These are phyloP conservation scores for Carex kokanica DNA, from an alignment of 176 grass and related monocot species.

Conservation along the genomic window DNA sequence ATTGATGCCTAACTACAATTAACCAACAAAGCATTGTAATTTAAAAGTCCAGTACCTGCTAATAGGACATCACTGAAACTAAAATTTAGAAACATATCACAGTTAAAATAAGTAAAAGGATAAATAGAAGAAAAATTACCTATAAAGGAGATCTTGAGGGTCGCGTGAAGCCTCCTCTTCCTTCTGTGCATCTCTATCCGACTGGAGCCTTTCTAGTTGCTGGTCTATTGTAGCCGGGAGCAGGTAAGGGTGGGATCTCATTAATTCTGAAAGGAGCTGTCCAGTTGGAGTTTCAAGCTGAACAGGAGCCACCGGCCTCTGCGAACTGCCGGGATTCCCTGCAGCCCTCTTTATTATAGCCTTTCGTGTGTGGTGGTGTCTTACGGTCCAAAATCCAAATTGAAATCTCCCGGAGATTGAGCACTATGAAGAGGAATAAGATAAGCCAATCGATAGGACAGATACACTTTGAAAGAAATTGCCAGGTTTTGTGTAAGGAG, in stretches of 20 bases:
- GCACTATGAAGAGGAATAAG: not conserved
- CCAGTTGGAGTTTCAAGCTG: conserved; percentile 82
- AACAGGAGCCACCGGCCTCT: conserved; percentile 56
- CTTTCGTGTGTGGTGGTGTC: not conserved
- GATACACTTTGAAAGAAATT: not conserved
- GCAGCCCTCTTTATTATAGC: conserved; percentile 44
- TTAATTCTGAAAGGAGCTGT: conserved; percentile 79
- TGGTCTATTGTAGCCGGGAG: conserved; percentile 78
- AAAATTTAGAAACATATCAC: not conserved
- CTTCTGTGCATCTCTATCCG: conserved; percentile 55
- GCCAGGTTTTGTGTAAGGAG: not conserved
- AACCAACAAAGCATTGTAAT: not conserved
- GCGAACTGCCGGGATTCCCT: conserved; percentile 7
- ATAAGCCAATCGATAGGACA: not conserved
- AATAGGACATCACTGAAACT: not conserved
- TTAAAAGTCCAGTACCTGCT: not conserved
- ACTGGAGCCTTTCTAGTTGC: conserved; percentile 75
- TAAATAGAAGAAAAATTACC: not conserved
- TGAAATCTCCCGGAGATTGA: not conserved
- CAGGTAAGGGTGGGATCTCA: conserved; percentile 74
- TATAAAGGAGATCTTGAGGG: conserved; percentile 78
- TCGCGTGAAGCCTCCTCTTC: conserved; percentile 46
- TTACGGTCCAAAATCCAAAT: not conserved
- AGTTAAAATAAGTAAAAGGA: not conserved
- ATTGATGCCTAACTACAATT: not conserved